Conservation (phyloP, 2,329 filamentous ascomycete species). For the Hypoxylon rubiginosum region DNA sequence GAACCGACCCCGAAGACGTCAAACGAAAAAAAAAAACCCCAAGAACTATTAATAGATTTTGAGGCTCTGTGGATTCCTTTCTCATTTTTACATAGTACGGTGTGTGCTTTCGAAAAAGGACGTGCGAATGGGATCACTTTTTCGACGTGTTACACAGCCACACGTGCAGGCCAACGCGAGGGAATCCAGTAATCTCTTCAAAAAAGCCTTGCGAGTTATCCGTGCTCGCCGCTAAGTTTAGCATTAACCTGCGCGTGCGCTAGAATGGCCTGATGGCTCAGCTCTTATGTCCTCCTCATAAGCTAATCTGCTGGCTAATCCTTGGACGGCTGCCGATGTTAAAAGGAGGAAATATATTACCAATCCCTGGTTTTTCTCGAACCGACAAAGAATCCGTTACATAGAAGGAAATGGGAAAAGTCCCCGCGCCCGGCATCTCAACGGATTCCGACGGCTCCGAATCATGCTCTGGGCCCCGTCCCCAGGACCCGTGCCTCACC, state of each 20-base stretch:
- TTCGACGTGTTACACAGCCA: slow-evolving; percentile 29
- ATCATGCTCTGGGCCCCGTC: slow-evolving; percentile 12
- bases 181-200: slow-evolving; percentile 9
- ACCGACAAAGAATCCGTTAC: background rate
- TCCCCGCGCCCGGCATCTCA: slow-evolving; percentile 2
- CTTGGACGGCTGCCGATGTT: too few relatives aligned
- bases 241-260: too few relatives aligned
- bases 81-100: background rate
- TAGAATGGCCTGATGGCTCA: too few relatives aligned
- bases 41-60: background rate
- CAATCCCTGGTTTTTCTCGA: slow-evolving; percentile 9
- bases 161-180: slow-evolving; percentile 20
- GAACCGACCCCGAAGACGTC: background rate
- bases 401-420: slow-evolving; percentile 2
- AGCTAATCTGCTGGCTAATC: too few relatives aligned
- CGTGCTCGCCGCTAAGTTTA: background rate
- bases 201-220: slow-evolving; percentile 17
- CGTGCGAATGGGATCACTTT: background rate
- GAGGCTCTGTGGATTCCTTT: background rate
- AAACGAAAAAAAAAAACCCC: too few relatives aligned
- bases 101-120: background rate
- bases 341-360: slow-evolving; percentile 8
- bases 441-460: slow-evolving; percentile 4
- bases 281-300: too few relatives aligned
- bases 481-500: slow-evolving; percentile 4